phyloP scores from a whole-genome alignment of 1,284 basidiomycete species.

The Golubevia pallescens region DNA sequence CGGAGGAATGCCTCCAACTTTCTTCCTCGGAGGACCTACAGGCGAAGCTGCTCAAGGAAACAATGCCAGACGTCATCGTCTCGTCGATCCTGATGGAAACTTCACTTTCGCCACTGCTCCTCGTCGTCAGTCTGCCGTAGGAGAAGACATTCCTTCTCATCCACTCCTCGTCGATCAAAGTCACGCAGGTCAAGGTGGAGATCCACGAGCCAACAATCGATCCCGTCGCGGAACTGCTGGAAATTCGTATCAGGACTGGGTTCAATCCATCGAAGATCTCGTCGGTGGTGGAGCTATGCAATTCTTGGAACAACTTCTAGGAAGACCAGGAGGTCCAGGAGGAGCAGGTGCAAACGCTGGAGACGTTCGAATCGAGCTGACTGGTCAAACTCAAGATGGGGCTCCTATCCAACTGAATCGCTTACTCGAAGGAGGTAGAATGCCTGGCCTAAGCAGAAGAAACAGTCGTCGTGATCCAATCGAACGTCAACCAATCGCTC shows the following conservation, averaged over 20 bases:
- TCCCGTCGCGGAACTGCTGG: constrained; percentile 68
- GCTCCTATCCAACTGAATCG: constrained; percentile 39
- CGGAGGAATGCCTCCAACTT: constrained; percentile 32
- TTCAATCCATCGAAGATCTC: constrained; percentile 81
- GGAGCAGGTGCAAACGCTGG: constrained; percentile 17
- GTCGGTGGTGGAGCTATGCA: constrained; percentile 82
- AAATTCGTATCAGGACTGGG: constrained; percentile 70
- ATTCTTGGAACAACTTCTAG: constrained; percentile 77
- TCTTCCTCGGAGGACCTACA: constrained; percentile 36
- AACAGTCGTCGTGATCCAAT: background rate
- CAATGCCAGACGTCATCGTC: constrained; percentile 2
- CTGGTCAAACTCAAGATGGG: constrained; percentile 25
- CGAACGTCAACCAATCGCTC: constrained; percentile 16
- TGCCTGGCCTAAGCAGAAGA: background rate
- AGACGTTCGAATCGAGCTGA: constrained; percentile 48
- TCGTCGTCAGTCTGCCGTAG: constrained; percentile 6
- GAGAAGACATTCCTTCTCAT: constrained; percentile 70
- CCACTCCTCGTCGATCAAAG: constrained; percentile 76
- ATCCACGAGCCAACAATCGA: constrained; percentile 40
- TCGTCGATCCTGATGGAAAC: constrained; percentile 8
- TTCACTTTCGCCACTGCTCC: constrained; percentile 1
- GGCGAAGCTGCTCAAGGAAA: constrained; percentile 21
- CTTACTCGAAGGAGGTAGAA: constrained; percentile 14
- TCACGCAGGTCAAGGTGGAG: constrained; percentile 3
- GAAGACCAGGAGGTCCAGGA: constrained; percentile 41